Conservation (phyloP, 257 asterid species). For the Capsicum rhomboideum region DNA sequence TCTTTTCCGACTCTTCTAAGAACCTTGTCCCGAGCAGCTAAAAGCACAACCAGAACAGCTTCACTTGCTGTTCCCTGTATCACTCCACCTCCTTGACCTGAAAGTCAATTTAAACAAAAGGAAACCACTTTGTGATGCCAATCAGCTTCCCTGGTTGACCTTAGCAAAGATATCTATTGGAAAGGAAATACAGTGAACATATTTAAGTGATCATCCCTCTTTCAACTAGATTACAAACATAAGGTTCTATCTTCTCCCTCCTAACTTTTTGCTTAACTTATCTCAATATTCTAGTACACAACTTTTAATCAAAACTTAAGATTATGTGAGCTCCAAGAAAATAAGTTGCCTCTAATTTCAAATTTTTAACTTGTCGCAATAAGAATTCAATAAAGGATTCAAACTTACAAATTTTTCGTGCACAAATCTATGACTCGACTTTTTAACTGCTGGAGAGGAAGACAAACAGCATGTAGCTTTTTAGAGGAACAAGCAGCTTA, state of each 20-base stretch:
- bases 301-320: neutral
- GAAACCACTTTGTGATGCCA: conserved; percentile 4
- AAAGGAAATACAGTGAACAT: neutral
- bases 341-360: neutral
- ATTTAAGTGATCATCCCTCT: neutral
- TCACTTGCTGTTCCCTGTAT: conserved; percentile 97
- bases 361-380: neutral
- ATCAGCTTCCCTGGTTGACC: neutral
- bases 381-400: neutral
- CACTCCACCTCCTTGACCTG: conserved; percentile 91
- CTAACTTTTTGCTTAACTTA: neutral
- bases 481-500: neutral
- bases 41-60: conserved; percentile 76
- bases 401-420: neutral
- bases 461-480: neutral
- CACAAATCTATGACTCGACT: neutral
- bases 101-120: conserved; percentile 14
- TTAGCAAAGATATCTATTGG: neutral
- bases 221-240: neutral
- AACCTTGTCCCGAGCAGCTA: conserved; percentile 85
- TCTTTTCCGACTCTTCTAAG: conserved; percentile 65
- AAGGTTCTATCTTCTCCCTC: neutral
- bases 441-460: neutral
- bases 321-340: neutral
- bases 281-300: neutral